Evolutionary conservation across 2,329 filamentous ascomycete species (phyloP).

Genomic region (Penicillium aurantiogriseum): DNA sequence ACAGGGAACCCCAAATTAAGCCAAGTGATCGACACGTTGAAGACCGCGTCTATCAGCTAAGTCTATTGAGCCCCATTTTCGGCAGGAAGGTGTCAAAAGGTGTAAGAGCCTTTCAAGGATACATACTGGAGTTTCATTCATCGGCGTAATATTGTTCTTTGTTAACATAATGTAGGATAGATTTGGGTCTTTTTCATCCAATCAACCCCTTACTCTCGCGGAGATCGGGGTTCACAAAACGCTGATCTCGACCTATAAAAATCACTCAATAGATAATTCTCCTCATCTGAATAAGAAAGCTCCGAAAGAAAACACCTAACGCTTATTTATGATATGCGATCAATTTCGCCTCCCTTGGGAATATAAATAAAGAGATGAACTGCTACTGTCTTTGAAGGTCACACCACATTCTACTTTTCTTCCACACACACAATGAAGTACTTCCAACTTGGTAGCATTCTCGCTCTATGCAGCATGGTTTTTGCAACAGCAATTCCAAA

Average conservation of each 20-base stretch:
- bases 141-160: background rate
- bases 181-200: background rate
- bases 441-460: constrained; percentile 2
- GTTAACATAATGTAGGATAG: background rate
- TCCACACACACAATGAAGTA: background rate
- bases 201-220: background rate
- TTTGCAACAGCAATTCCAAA: background rate
- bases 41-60: background rate
- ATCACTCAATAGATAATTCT: background rate
- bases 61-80: constrained; percentile 4
- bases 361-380: constrained; percentile 1
- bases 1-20: no score
- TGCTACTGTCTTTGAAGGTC: background rate
- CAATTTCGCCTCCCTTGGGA: background rate
- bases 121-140: background rate
- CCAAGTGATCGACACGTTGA: background rate
- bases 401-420: background rate
- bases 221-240: background rate
- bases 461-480: background rate
- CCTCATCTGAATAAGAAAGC: background rate
- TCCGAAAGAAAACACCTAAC: background rate
- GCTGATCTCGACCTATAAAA: background rate
- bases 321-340: background rate
- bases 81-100: background rate
- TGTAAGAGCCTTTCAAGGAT: background rate